phyloP scores from a whole-genome alignment of 2,329 filamentous ascomycete genomes.

The Lasiodiplodia citricola region DNA sequence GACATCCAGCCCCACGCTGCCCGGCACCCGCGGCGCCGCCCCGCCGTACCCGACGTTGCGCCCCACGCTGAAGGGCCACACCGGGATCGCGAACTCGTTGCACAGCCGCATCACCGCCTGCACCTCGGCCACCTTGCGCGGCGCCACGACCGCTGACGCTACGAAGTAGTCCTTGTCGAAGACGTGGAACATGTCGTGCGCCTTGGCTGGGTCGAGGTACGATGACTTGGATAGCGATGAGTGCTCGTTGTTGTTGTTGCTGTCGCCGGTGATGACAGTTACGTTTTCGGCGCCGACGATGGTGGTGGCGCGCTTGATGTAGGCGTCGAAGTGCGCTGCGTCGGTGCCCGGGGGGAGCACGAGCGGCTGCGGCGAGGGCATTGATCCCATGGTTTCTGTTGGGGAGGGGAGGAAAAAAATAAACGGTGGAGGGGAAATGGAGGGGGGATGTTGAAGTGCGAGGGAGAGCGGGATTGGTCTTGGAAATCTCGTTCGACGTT shows the following conservation, averaged over 20 bases:
- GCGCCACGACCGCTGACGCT: slow-evolving; percentile 51
- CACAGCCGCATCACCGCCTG: slow-evolving; percentile 40
- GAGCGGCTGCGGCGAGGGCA: background rate
- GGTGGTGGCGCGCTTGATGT: background rate
- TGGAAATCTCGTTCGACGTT: background rate
- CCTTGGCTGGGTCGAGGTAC: slow-evolving; percentile 31
- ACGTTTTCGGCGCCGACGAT: slow-evolving; percentile 26
- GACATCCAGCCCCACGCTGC: slow-evolving; percentile 54
- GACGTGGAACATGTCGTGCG: slow-evolving; percentile 51
- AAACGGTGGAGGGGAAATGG: background rate
- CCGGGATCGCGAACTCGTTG: slow-evolving; percentile 41
- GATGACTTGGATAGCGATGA: slow-evolving; percentile 29
- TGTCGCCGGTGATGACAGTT: slow-evolving; percentile 3
- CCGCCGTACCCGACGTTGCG: slow-evolving; percentile 59
- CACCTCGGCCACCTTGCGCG: slow-evolving; percentile 48
- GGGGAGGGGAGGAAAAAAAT: background rate
- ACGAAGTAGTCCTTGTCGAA: slow-evolving; percentile 52
- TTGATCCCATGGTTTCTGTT: background rate
- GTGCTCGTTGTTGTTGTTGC: background rate
- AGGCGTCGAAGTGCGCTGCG: slow-evolving; percentile 10
- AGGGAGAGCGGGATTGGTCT: background rate
- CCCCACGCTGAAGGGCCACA: slow-evolving; percentile 45
- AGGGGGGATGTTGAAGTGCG: background rate
- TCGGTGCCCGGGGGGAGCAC: slow-evolving; percentile 13
- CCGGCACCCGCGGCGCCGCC: slow-evolving; percentile 53